Base-by-base conservation (phyloP, 2,329 filamentous ascomycete species). In the Stagonosporopsis vannaccii region DNA sequence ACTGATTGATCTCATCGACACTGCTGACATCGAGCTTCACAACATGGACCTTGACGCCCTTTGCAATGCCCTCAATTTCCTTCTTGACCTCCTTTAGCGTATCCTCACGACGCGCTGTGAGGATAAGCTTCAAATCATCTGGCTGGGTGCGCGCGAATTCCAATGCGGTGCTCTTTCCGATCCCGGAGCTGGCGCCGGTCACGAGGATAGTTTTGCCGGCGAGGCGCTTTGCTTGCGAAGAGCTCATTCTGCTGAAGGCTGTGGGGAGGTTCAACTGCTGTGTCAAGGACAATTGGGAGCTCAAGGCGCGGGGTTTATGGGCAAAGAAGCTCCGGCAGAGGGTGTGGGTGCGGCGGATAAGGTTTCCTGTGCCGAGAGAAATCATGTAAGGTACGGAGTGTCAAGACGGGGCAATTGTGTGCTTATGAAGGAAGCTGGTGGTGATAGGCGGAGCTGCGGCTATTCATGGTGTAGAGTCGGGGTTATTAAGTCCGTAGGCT, bases 181-280 rank as follows among this genome's bases (percentile, higher is more conserved):
- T 98, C 60, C 95, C 95, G 19, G 92, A 96, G 4, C 90, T 95
- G 28, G 95, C 95, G 53, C 95, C 95, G 5, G 95, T 98, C 61
- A 99, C 85, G 54, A 98, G 78, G 56, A 98, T 82, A 4, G 92
- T 98, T 81, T 98, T 98, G 84, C 92, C 92, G 70, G 90, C 85
- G 58, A 99, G 90, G 80, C 94, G 92, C 77, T 92, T 90, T 61
- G 84, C 84, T 79, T 90, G 87, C 30, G 40, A 46, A 35, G 91
- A 85, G 39, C 90, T 85, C 86, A 89, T 89, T 54, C 77, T 84
- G 68, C 82, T 58, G 36, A 63, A 51, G 3, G 64, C 61, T 46
- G 51, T 58, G 23, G 58, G 62, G 13, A 62, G 33, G 22, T 42
- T 46, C 25, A 41, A 32, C 4, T 46, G 49, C 25, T 46, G 59